Conservation (phyloP, 2,329 filamentous ascomycete genomes). For the Diaporthe australafricana region DNA sequence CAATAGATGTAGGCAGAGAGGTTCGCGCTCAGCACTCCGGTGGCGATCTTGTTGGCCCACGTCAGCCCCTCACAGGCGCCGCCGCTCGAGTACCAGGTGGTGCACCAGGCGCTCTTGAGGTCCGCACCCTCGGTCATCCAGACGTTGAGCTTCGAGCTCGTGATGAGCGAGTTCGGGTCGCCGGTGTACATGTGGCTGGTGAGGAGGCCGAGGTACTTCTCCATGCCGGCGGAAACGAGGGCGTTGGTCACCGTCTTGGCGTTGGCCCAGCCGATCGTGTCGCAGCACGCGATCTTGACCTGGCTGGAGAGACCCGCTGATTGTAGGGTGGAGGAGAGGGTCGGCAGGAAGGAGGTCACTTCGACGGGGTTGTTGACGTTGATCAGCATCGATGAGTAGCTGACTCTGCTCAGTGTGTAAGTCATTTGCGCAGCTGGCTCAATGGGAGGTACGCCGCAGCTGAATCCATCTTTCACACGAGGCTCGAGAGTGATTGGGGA, state of each 20-base stretch:
- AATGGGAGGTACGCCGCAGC: not conserved
- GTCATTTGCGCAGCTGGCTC: not conserved
- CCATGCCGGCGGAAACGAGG: conserved; percentile 26
- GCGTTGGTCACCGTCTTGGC: conserved; percentile 33
- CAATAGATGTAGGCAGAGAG: conserved; percentile 62
- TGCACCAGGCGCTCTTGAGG: conserved; percentile 52
- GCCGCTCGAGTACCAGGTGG: conserved; percentile 55
- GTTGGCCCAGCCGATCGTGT: conserved; percentile 54
- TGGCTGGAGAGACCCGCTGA: conserved; percentile 46
- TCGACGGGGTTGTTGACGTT: conserved; percentile 90
- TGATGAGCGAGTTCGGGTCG: conserved; percentile 52
- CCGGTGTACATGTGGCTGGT: conserved; percentile 56
- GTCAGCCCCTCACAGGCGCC: conserved; percentile 57
- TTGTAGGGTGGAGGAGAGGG: conserved; percentile 56
- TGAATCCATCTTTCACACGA: not conserved
- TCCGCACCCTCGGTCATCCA: conserved; percentile 63
- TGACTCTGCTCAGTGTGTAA: conserved; percentile 39
- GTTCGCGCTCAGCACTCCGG: conserved; percentile 55
- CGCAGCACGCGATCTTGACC: conserved; percentile 50
- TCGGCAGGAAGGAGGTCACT: conserved; percentile 62
- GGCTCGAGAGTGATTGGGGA: too few species aligned
- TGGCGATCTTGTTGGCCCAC: conserved; percentile 59
- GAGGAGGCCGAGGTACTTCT: conserved; percentile 47
- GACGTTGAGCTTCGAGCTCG: conserved; percentile 47
- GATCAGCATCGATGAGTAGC: conserved; percentile 64